These are phyloP conservation scores for Beta vulgaris DNA, from an alignment of 148 eudicot genomes.

Conservation along the genomic window DNA sequence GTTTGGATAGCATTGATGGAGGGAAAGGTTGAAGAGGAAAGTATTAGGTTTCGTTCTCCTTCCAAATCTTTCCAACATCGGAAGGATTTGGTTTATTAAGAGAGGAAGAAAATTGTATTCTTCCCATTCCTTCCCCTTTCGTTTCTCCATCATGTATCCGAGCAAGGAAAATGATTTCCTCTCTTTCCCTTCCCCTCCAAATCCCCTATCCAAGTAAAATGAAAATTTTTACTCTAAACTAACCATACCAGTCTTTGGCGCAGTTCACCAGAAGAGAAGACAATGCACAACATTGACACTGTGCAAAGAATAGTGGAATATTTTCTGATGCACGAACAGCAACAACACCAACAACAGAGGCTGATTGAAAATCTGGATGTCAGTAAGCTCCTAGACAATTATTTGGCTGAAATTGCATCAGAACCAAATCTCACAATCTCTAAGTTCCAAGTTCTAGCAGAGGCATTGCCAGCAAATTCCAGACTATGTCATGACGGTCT, in stretches of 20 bases:
- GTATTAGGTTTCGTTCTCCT: too few species aligned
- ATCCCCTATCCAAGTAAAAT: too few species aligned
- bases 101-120: too few species aligned
- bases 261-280: slow-evolving; percentile 45
- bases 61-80: too few species aligned
- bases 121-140: too few species aligned
- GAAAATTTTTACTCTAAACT: neutral
- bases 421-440: slow-evolving; percentile 52
- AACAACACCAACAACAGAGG: slow-evolving; percentile 35
- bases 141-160: too few species aligned
- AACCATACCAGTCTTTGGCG: slow-evolving; percentile 4
- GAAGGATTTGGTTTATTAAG: too few species aligned
- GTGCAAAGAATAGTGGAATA: slow-evolving; percentile 65
- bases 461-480: slow-evolving; percentile 53
- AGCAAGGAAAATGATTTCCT: too few species aligned
- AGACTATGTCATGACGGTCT: slow-evolving; percentile 66
- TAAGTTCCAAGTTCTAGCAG: slow-evolving; percentile 62
- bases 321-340: slow-evolving; percentile 56
- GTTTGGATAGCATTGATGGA: too few species aligned
- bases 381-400: slow-evolving; percentile 63
- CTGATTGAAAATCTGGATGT: slow-evolving; percentile 31
- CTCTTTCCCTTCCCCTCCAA: too few species aligned
- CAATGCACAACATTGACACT: slow-evolving; percentile 48
- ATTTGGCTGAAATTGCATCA: slow-evolving; percentile 59
- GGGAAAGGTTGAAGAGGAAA: too few species aligned